Conservation (phyloP, 148 eudicot species). For the Rhododendron ovatum region DNA sequence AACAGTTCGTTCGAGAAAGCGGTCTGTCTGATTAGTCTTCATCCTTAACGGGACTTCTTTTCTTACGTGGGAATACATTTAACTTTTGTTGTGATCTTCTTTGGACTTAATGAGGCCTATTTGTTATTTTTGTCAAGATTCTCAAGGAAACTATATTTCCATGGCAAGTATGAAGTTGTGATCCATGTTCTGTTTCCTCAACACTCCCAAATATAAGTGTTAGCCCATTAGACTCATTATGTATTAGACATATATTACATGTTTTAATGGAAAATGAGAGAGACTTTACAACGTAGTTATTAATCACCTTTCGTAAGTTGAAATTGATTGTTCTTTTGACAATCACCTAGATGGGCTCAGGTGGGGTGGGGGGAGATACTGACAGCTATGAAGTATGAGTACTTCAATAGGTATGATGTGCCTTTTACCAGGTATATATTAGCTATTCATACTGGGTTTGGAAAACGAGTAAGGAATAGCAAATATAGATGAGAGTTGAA, state of each 20-base stretch:
- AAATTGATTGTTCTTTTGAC: not conserved
- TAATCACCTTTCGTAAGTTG: not conserved
- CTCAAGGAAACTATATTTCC: not conserved
- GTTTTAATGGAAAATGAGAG: not conserved
- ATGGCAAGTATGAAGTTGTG: not conserved
- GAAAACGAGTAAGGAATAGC: not conserved
- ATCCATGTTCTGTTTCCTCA: not conserved
- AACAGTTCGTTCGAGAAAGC: constrained; percentile 48
- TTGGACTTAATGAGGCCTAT: not conserved
- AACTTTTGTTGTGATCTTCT: not conserved
- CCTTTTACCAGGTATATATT: not conserved
- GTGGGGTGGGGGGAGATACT: not conserved
- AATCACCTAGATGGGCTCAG: not conserved
- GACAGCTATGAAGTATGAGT: not conserved
- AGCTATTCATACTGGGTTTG: not conserved
- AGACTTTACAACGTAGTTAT: not conserved
- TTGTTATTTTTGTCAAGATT: not conserved
- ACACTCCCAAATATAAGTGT: not conserved
- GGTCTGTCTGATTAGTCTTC: constrained; percentile 34
- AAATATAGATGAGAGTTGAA: no score
- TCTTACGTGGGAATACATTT: not conserved
- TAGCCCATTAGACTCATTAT: not conserved
- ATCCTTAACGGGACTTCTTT: not conserved
- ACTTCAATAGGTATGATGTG: not conserved
- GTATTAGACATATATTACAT: not conserved